These are phyloP conservation scores for Leucaena leucocephala DNA, from an alignment of 306 rosid genomes.

Conservation along the genomic window DNA sequence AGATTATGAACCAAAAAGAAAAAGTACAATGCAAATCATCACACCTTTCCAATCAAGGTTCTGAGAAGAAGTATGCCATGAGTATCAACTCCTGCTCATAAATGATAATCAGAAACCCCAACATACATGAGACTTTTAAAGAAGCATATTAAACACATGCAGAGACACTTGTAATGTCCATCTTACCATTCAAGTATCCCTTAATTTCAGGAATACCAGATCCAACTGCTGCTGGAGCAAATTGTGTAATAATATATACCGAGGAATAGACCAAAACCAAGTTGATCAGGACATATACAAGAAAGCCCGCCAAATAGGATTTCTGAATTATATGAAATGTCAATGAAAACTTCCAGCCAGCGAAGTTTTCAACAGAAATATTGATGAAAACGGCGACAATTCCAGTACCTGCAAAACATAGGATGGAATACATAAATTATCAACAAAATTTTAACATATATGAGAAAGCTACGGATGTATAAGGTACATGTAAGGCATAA, in stretches of 20 bases:
- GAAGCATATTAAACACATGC: slow-evolving; percentile 23
- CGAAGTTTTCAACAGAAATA: slow-evolving; percentile 59
- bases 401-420: slow-evolving; percentile 77
- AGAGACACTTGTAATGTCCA: slow-evolving; percentile 30
- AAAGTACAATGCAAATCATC: slow-evolving; percentile 4
- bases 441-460: background rate
- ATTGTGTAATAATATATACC: slow-evolving; percentile 79
- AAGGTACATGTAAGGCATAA: background rate
- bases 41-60: slow-evolving; percentile 96
- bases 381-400: slow-evolving; percentile 94
- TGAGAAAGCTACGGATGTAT: background rate
- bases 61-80: slow-evolving; percentile 90
- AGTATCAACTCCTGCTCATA: slow-evolving; percentile 71
- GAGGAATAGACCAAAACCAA: slow-evolving; percentile 83
- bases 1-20: slow-evolving; percentile 15
- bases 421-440: slow-evolving; percentile 5
- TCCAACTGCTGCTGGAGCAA: slow-evolving; percentile 95
- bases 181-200: slow-evolving; percentile 66
- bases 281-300: slow-evolving; percentile 77
- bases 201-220: slow-evolving; percentile 71
- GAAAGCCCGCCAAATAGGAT: slow-evolving; percentile 82
- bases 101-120: slow-evolving; percentile 44
- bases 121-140: slow-evolving; percentile 12
- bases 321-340: slow-evolving; percentile 89
- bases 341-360: slow-evolving; percentile 65